Base-by-base conservation (phyloP, 768 basidiomycete species). In the Phylloporus sp. region DNA sequence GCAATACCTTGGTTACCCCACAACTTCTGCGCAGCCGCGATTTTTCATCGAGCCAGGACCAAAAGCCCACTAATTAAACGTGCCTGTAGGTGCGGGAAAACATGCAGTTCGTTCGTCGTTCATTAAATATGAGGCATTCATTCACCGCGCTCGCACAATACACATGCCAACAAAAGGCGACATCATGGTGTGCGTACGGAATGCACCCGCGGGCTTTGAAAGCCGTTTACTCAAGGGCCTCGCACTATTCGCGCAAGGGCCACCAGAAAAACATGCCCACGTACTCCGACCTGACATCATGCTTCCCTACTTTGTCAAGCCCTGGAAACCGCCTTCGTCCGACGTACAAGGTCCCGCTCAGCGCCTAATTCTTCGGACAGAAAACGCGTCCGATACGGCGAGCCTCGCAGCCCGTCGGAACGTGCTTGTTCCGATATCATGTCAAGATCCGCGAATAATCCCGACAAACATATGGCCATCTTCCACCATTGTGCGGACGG, bases 351-450 rank as follows among this genome's bases (percentile, higher is more conserved):
- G 28, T 39, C 26, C 39, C 40, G 11, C 41, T 45, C 32, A 40
- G 59, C 49, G 56, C 34, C 49, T 58, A 56, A 59, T 53, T 61
- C 56, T 56, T 63, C 47, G 41, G 65, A 65, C 35, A 54, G 58
- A 58, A 20, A 59, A 46, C 45, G 42, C 28, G 1, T 26, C 56
- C 50, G 34, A 23, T 12, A 24, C 34, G 45, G 47, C 40, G 49
- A 45, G 41, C 23, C 34, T 43, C 34, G 34, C 8, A 20, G 24
- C 22, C 31, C 31, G 31, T 47, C 59, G 61, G 61, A 32, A 23
- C 13, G 49, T 38, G 38, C 23, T 34, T 28, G 45, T 36, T 50
- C 64, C 61, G 59, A 45, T 5, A 24, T 46, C 50, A 54, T 45
- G 58, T 44, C 42, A 52, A 45, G 22, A 49, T 15, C 35, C 24